Evolutionary conservation across 768 basidiomycete genomes (phyloP), one percentile per base, ranked within the genome.

Genomic region (Mycena filopes): DNA sequence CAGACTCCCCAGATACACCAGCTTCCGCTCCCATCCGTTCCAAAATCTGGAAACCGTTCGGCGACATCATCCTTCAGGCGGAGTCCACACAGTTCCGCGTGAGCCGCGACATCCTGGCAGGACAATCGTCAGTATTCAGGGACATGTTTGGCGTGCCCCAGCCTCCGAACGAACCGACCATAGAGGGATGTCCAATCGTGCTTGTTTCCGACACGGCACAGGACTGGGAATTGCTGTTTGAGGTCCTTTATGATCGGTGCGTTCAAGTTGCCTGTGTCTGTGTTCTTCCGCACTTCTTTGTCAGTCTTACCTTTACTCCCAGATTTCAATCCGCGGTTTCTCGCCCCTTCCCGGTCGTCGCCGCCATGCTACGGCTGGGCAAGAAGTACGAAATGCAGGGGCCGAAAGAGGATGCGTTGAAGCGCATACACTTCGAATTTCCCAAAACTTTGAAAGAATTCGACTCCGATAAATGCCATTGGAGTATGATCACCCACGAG

Each of bases 61-160:
- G 33, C 33, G 33, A 33, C 33, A 33, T 33, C 36, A 36, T 36
- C 36, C 36, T 36, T 15, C 36, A 36, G 36, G 36, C 36, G 15
- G 36, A 36, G 9, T 36, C 36, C 11, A 36, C 36, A 10, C 36
- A 36, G 15, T 36, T 36, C 15, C 36, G 36, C 4, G 36, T 36
- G 36, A 36, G 61, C 23, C 26, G 48, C 6, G 65, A 60, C 26
- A 29, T 66, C 16, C 55, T 66, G 21, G 58, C 65, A 16, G 25
- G 21, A 18, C 83, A 86, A 48, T 85, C 85, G 4, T 81, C 84
- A 23, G 76, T 86, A 20, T 86, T 86, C 64, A 75, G 76, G 45
- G 82, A 81, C 60, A 72, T 84, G 69, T 78, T 86, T 56, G 73
- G 78, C 4, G 18, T 86, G 16, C 84, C 82, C 7, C 80, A 79